Percentiles rank a stretch among this genome's conserved stretches.
Conservation (phyloP, 495 filamentous ascomycete genomes). For the Tuber aestivum region DNA sequence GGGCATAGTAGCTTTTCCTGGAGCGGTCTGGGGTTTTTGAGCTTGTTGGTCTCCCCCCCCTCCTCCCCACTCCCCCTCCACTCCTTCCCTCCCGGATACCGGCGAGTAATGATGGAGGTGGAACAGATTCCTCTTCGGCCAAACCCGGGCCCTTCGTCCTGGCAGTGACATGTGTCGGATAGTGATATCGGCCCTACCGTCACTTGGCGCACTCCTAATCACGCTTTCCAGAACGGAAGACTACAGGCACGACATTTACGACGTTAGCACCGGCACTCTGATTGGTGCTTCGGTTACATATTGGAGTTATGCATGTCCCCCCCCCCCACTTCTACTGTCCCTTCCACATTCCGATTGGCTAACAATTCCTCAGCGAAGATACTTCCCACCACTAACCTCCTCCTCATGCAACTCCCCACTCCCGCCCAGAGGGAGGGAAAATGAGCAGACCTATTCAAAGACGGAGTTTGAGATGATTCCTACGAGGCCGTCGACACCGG, state of each 20-base stretch:
- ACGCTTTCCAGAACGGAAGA: slow-evolving; percentile 88
- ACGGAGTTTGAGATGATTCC: slow-evolving; percentile 30
- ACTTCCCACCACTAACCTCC: slow-evolving; percentile 52
- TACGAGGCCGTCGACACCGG: slow-evolving; percentile 22
- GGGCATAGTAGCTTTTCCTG: slow-evolving; percentile 87
- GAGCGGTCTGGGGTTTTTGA: slow-evolving; percentile 73
- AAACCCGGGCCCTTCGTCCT: slow-evolving; percentile 25
- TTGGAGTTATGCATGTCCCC: slow-evolving; percentile 59
- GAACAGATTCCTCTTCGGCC: slow-evolving; percentile 43
- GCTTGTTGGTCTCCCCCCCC: slow-evolving; percentile 50
- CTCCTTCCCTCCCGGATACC: slow-evolving; percentile 62
- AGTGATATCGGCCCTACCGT: slow-evolving; percentile 61
- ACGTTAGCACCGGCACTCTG: slow-evolving; percentile 70
- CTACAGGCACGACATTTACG: slow-evolving; percentile 90
- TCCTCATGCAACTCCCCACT: slow-evolving; percentile 50
- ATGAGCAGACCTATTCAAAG: slow-evolving; percentile 4
- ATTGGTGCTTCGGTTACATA: slow-evolving; percentile 70
- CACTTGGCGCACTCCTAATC: slow-evolving; percentile 77
- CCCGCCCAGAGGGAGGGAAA: slow-evolving; percentile 13
- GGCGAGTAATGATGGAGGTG: slow-evolving; percentile 63
- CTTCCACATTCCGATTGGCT: neutral
- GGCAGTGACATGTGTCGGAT: slow-evolving; percentile 57
- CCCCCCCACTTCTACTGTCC: neutral
- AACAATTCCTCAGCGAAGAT: slow-evolving; percentile 40
- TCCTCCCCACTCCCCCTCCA: no score